Base-by-base conservation (phyloP, 495 filamentous ascomycete genomes). In the Usnea hakonensis region DNA sequence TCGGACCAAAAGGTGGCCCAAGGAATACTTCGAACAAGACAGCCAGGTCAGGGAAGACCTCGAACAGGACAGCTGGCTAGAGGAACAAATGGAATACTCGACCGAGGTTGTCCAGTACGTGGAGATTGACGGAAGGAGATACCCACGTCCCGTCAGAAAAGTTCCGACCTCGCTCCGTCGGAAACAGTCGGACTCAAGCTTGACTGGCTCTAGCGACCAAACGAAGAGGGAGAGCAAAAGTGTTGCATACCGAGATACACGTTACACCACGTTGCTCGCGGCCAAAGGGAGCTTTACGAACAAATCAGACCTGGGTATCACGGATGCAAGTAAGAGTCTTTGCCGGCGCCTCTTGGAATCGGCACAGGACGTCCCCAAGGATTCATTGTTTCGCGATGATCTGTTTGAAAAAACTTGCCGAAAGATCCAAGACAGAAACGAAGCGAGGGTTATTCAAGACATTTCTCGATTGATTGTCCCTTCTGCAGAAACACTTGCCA, bases 241-340 rank as follows among this genome's bases (percentile, higher is more conserved):
- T 59, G 66, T 70, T 3, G 70, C 64, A 53, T 81, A 82, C 61
- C 41, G 59, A 60, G 65, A 72, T 62, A 55, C 66, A 52, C 61
- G 67, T 9, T 80, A 77, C 60, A 38, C 63, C 30, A 66, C 46
- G 9, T 33, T 73, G 13, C 74, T 79, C 58, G 62, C 36, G 11
- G 70, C 71, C 23, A 74, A 73, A 35, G 72, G 72, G 17, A 75
- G 73, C 65, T 80, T 73, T 55, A 79, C 79, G 75, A 11, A 50
- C 7, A 58, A 73, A 53, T 75, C 63, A 8, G 41, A 70, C 4
- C 43, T 69, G 17, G 70, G 67, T 37, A 72, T 78, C 55, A 66
- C 65, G 3, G 32, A 69, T 36, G 61, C 38, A 57, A 78, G 70
- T 55, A 67, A 69, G 33, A 44, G 3, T 1, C 19, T 68, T 53